Evolutionary conservation across 2,329 filamentous ascomycete species (phyloP).

Genomic region (Coleophoma cylindrospora): DNA sequence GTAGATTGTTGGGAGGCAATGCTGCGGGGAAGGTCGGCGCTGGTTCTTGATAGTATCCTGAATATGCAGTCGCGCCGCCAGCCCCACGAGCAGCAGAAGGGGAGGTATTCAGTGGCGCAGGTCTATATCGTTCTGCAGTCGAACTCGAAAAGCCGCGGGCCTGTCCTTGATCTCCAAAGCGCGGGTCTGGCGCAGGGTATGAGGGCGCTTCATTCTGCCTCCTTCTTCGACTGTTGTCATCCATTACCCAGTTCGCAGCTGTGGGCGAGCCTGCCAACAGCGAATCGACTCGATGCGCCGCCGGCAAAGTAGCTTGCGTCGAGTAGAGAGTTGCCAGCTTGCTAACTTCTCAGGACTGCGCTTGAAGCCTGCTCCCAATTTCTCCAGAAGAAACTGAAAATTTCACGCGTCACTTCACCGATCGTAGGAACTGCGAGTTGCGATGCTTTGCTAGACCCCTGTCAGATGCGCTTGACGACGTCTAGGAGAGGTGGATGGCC

Average conservation of each 20-base stretch:
- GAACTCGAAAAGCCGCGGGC: constrained; percentile 18
- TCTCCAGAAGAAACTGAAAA: background rate
- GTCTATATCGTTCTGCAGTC: constrained; percentile 37
- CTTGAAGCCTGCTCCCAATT: background rate
- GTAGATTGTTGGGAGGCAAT: constrained; percentile 30
- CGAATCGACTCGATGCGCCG: constrained; percentile 59
- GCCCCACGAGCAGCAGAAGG: constrained; percentile 36
- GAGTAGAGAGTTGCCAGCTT: constrained; percentile 62
- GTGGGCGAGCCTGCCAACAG: constrained; percentile 47
- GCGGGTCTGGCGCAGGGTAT: constrained; percentile 53
- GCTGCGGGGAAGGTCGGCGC: constrained; percentile 40
- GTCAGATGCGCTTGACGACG: constrained; percentile 2
- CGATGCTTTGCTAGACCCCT: constrained; percentile 6
- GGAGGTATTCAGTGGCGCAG: constrained; percentile 44
- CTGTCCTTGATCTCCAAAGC: constrained; percentile 33
- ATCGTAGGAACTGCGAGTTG: background rate
- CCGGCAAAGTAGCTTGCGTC: constrained; percentile 59
- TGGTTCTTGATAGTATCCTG: constrained; percentile 54
- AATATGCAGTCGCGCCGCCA: constrained; percentile 49
- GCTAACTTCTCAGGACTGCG: constrained; percentile 28
- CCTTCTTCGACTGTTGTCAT: constrained; percentile 67
- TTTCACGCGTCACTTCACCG: background rate
- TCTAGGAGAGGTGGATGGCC: background rate
- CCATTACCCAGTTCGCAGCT: constrained; percentile 62
- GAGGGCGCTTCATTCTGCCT: constrained; percentile 70